These are phyloP conservation scores for Artemisia tridentata DNA, from an alignment of 129 eudicot genomes.

Conservation along the genomic window DNA sequence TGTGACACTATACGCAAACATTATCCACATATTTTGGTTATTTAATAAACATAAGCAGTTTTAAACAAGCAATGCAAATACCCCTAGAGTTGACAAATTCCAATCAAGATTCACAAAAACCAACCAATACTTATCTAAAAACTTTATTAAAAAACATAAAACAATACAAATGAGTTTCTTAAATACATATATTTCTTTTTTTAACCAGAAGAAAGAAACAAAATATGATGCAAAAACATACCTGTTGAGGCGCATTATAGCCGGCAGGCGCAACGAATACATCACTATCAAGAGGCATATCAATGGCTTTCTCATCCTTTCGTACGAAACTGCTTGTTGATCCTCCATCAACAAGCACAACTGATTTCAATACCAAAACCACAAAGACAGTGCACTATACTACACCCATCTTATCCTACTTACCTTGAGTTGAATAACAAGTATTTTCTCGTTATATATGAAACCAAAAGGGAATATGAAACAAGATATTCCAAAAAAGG, in stretches of 20 bases:
- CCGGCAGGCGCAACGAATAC: constrained; percentile 76
- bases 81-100: too few species aligned
- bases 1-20: too few species aligned
- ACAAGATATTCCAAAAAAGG: constrained; percentile 25
- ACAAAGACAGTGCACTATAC: not conserved
- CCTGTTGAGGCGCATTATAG: constrained; percentile 98
- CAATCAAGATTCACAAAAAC: too few species aligned
- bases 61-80: too few species aligned
- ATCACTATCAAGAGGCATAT: constrained; percentile 79
- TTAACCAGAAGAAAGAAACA: not conserved
- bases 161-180: too few species aligned
- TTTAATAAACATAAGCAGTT: too few species aligned
- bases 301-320: constrained; percentile 44
- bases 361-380: constrained; percentile 26
- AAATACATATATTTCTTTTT: not conserved
- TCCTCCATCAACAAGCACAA: constrained; percentile 48
- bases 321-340: constrained; percentile 68
- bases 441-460: constrained; percentile 2
- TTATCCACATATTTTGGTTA: too few species aligned
- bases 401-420: constrained; percentile 30
- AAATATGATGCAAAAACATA: not conserved
- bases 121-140: too few species aligned
- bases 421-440: constrained; percentile 8
- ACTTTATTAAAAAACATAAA: too few species aligned
- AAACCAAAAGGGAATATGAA: constrained; percentile 31